A percentile compares a stretch with the other conserved stretches of the same genome.
phyloP scores from a whole-genome alignment of 768 basidiomycete genomes.

The Phylloporus arenicola region DNA sequence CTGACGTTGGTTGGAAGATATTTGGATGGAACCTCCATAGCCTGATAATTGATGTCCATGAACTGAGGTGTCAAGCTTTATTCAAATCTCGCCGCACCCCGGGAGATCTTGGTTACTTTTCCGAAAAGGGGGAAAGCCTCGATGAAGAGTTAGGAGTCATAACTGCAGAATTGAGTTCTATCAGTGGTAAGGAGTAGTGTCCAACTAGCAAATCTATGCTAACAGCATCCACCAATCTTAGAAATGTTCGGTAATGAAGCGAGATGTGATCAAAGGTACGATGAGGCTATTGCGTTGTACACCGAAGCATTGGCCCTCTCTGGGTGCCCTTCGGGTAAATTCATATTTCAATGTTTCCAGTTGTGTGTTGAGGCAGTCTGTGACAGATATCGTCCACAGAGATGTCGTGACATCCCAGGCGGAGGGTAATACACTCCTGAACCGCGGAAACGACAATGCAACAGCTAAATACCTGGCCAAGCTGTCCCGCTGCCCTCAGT shows the following conservation, averaged over 20 bases:
- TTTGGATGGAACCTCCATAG: slow-evolving; percentile 8
- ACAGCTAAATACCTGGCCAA: neutral
- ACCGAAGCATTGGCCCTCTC: slow-evolving; percentile 6
- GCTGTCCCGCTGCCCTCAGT: neutral
- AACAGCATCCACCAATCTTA: neutral
- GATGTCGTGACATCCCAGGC: neutral
- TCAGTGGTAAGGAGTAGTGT: slow-evolving; percentile 7
- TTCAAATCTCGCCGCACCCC: neutral
- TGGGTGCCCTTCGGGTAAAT: slow-evolving; percentile 3
- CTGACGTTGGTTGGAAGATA: slow-evolving; percentile 6
- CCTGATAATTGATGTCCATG: slow-evolving; percentile 7
- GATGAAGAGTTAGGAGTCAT: slow-evolving; percentile 5
- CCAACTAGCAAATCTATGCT: neutral
- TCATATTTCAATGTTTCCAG: neutral
- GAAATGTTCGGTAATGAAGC: slow-evolving; percentile 13
- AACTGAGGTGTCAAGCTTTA: slow-evolving; percentile 5
- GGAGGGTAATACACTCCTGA: neutral
- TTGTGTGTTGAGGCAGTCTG: neutral
- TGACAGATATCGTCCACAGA: neutral
- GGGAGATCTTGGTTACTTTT: neutral
- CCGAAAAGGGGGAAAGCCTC: neutral
- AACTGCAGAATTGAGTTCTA: slow-evolving; percentile 4
- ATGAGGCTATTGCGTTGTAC: slow-evolving; percentile 11
- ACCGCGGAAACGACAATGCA: neutral
- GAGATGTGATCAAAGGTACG: neutral